Conservation (phyloP, 495 filamentous ascomycete species). For the Rostrohypoxylon terebratum region DNA sequence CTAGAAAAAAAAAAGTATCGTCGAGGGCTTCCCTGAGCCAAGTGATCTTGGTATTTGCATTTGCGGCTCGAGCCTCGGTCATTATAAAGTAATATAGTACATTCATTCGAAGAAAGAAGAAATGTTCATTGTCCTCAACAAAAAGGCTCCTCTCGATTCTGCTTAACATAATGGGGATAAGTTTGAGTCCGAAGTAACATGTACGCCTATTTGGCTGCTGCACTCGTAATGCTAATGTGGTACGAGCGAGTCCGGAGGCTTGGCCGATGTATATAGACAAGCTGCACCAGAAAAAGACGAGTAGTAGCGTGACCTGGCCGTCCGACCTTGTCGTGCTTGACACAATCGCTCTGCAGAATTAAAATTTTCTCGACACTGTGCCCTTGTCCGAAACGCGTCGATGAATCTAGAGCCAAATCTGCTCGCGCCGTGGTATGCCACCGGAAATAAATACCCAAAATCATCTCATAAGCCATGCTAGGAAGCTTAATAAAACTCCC, state of each 20-base stretch:
- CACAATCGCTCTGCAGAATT: slow-evolving; percentile 15
- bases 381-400: slow-evolving; percentile 27
- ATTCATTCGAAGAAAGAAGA: slow-evolving; percentile 40
- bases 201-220: slow-evolving; percentile 14
- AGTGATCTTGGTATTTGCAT: slow-evolving; percentile 24
- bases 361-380: slow-evolving; percentile 16
- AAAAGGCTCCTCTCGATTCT: slow-evolving; percentile 17
- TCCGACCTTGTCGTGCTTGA: slow-evolving; percentile 3
- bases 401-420: slow-evolving; percentile 29
- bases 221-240: not conserved
- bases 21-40: slow-evolving; percentile 15
- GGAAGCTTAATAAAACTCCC: slow-evolving; percentile 18
- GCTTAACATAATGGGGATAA: slow-evolving; percentile 17
- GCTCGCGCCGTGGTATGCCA: slow-evolving; percentile 28
- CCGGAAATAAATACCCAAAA: slow-evolving; percentile 47
- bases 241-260: not conserved
- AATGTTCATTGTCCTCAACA: slow-evolving; percentile 23
- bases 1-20: slow-evolving; percentile 16
- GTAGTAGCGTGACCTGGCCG: not conserved
- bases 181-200: slow-evolving; percentile 15
- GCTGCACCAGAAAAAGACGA: not conserved
- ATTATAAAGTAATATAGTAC: slow-evolving; percentile 50
- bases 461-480: slow-evolving; percentile 43
- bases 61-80: slow-evolving; percentile 24
- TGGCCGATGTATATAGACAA: slow-evolving; percentile 28